Base-by-base conservation (phyloP, 257 asterid species). In the Paraleonurus japonicus region DNA sequence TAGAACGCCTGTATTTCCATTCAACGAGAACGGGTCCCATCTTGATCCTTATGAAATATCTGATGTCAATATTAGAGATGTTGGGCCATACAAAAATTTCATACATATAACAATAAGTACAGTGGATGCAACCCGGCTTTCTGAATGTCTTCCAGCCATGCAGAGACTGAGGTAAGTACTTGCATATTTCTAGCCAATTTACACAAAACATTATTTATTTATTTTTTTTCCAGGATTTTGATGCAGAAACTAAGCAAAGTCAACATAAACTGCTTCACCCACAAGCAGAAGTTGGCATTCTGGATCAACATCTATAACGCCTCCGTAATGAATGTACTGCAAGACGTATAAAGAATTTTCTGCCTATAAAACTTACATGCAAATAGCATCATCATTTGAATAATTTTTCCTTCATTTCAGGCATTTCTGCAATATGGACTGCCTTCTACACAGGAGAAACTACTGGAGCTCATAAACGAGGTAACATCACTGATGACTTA, bases 271-370 rank as follows among this genome's bases (percentile, higher is more conserved):
- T 66, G 71, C 80, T 86, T 91, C 82, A 81, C 82, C 71, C 89
- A 91, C 91, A 94, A 89, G 87, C 96, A 91, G 81, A 94, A 91
- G 85, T 73, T 94, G 78, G 96, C 98, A 35, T 93, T 93, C 80
- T 91, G 97, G 98, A 91, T 94, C 76, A 91, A 91, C 75, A 76
- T 87, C 39, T 89, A 91, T 60, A 91, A 94, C 6, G 96, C 89
- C 77, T 79, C 96, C 76, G 74, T 91, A 82, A 89, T 94, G 96
- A 83, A 94, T 85, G 99, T 91, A 93, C 22, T 54, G 75, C 80
- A 70, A 85, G 61, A 80, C 77, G 68, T 69, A 66, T 74, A 43
- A n/a, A 72, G 39, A 16, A 7, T 45, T 27, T 45, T 45, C 47
- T 50, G 13, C 58, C 61, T 7, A 15, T 0, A 23, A 28, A 43